phyloP scores from a whole-genome alignment of 2,329 filamentous ascomycete genomes.

The Diaporthe aspalathi region DNA sequence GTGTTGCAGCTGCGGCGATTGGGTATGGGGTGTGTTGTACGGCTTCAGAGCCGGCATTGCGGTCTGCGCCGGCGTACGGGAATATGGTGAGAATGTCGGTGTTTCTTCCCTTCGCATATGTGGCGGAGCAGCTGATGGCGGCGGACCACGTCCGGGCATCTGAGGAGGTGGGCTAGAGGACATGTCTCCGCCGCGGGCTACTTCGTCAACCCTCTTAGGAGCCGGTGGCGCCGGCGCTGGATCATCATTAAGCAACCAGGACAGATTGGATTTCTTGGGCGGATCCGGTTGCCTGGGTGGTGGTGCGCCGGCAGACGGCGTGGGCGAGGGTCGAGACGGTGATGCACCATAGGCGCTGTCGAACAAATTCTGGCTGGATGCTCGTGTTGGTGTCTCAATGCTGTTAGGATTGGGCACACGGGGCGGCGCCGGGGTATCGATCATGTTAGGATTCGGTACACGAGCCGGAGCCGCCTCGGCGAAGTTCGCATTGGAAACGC shows the following conservation, averaged over 20 bases:
- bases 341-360: constrained; percentile 35
- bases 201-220: constrained; percentile 62
- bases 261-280: constrained; percentile 72
- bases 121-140: constrained; percentile 53
- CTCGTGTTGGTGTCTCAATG: constrained; percentile 35
- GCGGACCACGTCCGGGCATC: constrained; percentile 56
- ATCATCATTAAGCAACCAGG: constrained; percentile 73
- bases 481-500: constrained; percentile 34
- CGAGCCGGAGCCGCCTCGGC: constrained; percentile 27
- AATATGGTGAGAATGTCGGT: constrained; percentile 59
- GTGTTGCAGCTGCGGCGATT: constrained; percentile 63
- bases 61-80: constrained; percentile 54
- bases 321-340: constrained; percentile 46
- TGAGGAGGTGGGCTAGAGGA: constrained; percentile 65
- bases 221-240: constrained; percentile 54
- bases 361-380: constrained; percentile 42
- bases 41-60: constrained; percentile 68
- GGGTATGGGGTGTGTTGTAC: constrained; percentile 52
- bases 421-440: constrained; percentile 30
- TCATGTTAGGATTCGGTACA: constrained; percentile 36
- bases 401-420: constrained; percentile 37
- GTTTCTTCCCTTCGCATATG: constrained; percentile 62
- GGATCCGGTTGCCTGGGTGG: constrained; percentile 55
- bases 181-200: constrained; percentile 54
- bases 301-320: constrained; percentile 54